Evolutionary conservation across 2,329 filamentous ascomycete genomes (phyloP).

Genomic region (Aspergillus sp.): DNA sequence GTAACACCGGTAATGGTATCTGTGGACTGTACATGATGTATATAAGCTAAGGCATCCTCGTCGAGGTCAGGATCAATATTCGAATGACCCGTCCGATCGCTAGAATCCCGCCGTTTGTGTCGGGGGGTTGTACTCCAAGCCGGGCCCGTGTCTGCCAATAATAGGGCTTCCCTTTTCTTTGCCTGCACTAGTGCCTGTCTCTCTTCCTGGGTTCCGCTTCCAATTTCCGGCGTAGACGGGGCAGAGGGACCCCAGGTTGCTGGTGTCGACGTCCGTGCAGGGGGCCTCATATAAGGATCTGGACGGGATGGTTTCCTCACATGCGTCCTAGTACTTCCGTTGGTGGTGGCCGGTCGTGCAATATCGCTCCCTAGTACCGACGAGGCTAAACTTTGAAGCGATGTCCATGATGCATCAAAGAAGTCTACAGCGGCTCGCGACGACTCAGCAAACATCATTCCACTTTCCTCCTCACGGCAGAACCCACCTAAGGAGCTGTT

Average conservation of each 20-base stretch:
- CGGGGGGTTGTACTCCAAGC: slow-evolving; percentile 37
- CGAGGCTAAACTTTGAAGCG: slow-evolving; percentile 51
- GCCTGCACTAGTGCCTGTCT: slow-evolving; percentile 49
- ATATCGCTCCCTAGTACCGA: slow-evolving; percentile 49
- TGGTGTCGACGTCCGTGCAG: slow-evolving; percentile 27
- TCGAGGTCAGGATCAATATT: slow-evolving; percentile 55
- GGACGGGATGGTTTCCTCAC: slow-evolving; percentile 42
- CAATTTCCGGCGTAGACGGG: slow-evolving; percentile 33
- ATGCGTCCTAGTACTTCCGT: slow-evolving; percentile 31
- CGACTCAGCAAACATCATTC: slow-evolving; percentile 26
- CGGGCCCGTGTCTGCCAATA: slow-evolving; percentile 46
- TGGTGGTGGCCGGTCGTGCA: slow-evolving; percentile 29
- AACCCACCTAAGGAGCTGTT: slow-evolving; percentile 32
- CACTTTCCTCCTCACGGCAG: slow-evolving; percentile 24
- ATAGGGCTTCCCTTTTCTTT: slow-evolving; percentile 50
- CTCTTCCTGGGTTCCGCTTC: slow-evolving; percentile 46
- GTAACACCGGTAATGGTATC: slow-evolving; percentile 92
- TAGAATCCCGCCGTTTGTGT: slow-evolving; percentile 51
- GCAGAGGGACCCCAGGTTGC: slow-evolving; percentile 47
- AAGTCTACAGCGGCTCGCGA: slow-evolving; percentile 37
- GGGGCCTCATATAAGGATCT: slow-evolving; percentile 31
- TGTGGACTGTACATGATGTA: slow-evolving; percentile 78
- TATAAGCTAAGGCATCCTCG: slow-evolving; percentile 79
- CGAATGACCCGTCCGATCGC: slow-evolving; percentile 35
- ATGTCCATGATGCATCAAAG: slow-evolving; percentile 52